These are phyloP conservation scores for Striga hermonthica DNA, from an alignment of 305 asterid species.

Conservation along the genomic window DNA sequence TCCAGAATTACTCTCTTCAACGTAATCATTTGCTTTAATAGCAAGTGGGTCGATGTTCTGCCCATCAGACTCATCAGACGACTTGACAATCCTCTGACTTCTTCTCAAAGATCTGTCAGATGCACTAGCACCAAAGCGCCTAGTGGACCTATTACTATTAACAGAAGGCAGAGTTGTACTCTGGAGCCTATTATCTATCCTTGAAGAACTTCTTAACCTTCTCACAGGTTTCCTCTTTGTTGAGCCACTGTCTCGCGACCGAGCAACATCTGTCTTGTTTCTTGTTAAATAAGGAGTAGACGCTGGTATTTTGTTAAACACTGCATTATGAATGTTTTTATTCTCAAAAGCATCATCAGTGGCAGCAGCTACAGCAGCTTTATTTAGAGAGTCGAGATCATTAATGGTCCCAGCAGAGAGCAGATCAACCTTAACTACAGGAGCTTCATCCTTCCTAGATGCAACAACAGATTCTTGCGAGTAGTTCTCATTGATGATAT, in stretches of 20 bases:
- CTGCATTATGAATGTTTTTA: constrained; percentile 38
- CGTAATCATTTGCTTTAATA: constrained; percentile 51
- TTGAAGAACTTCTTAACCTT: constrained; percentile 61
- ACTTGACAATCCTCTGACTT: constrained; percentile 55
- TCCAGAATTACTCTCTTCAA: constrained; percentile 66
- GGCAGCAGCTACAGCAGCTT: constrained; percentile 53
- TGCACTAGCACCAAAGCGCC: constrained; percentile 36
- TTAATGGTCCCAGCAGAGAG: constrained; percentile 37
- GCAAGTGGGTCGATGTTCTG: constrained; percentile 49
- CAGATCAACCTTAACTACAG: constrained; percentile 37
- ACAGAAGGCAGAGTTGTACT: constrained; percentile 36
- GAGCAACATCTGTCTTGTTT: constrained; percentile 44
- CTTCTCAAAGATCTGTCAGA: constrained; percentile 55
- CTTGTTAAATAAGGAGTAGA: constrained; percentile 46
- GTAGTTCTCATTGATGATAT: constrained; percentile 36
- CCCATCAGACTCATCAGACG: constrained; percentile 60
- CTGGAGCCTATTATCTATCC: constrained; percentile 44
- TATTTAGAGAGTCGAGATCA: constrained; percentile 50
- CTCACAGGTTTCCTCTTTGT: constrained; percentile 53
- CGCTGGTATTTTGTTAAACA: constrained; percentile 35
- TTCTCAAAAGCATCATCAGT: constrained; percentile 47
- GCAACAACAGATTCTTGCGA: constrained; percentile 40
- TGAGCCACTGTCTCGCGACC: constrained; percentile 40
- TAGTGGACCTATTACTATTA: constrained; percentile 37
- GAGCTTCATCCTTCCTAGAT: constrained; percentile 45